These are phyloP conservation scores for Pseudogymnoascus sp. DNA, from an alignment of 2,329 filamentous ascomycete species.

Conservation along the genomic window DNA sequence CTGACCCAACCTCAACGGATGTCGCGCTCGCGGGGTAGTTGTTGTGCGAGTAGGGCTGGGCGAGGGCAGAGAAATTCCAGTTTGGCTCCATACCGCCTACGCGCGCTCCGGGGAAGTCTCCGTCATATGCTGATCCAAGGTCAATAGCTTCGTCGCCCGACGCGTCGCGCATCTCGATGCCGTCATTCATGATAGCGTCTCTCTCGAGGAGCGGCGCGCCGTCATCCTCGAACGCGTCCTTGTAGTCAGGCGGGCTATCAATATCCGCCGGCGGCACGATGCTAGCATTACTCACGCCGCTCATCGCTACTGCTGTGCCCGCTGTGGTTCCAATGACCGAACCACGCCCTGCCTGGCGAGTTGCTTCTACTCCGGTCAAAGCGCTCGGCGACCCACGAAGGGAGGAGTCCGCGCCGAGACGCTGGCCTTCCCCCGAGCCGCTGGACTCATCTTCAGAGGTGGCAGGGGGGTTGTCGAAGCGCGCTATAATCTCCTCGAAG, in stretches of 20 bases:
- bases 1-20: background rate
- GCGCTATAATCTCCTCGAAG: conserved; percentile 61
- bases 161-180: conserved; percentile 11
- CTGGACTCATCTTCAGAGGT: conserved; percentile 39
- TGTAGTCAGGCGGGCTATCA: conserved; percentile 19
- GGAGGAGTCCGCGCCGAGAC: conserved; percentile 77
- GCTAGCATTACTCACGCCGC: background rate
- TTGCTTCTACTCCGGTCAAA: conserved; percentile 69
- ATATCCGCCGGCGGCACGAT: background rate
- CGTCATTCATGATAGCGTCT: conserved; percentile 17
- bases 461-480: conserved; percentile 45
- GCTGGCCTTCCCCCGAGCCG: conserved; percentile 70
- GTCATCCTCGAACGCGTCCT: conserved; percentile 18
- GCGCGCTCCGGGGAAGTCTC: background rate
- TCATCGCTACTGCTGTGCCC: conserved; percentile 14
- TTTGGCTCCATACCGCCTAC: background rate
- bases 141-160: conserved; percentile 22
- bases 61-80: conserved; percentile 18
- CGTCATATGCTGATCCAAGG: conserved; percentile 12
- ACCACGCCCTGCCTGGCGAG: conserved; percentile 58
- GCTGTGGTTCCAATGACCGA: conserved; percentile 26
- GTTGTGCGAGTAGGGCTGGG: background rate
- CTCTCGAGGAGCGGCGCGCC: conserved; percentile 14
- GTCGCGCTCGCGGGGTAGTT: background rate
- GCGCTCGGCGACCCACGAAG: conserved; percentile 86